Evolutionary conservation across 2,329 filamentous ascomycete genomes (phyloP).

Genomic region (Fusarium avenaceum): DNA sequence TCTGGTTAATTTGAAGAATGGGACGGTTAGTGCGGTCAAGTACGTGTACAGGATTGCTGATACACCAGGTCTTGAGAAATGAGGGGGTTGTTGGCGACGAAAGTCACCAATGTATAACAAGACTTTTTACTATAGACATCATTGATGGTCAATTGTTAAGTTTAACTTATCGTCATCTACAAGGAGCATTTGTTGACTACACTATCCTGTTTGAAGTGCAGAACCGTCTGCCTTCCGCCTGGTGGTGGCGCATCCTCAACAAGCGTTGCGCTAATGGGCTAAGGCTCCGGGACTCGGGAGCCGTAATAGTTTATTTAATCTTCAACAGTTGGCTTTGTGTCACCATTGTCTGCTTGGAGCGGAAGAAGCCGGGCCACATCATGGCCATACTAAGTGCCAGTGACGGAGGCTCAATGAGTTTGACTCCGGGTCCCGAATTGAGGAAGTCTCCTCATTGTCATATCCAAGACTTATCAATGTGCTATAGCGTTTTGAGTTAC

Average conservation of each 20-base stretch:
- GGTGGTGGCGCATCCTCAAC: no score
- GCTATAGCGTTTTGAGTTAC: rapidly evolving
- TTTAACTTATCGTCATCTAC: no score
- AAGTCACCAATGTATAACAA: no score
- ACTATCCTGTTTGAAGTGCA: no score
- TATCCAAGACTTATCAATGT: no score
- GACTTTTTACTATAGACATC: no score
- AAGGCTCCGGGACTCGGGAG: not conserved
- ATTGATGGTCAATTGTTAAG: no score
- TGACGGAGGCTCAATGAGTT: not conserved
- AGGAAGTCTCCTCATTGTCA: rapidly evolving
- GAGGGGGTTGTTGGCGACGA: not conserved
- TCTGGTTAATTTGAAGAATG: not conserved
- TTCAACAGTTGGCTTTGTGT: no score
- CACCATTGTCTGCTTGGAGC: not conserved
- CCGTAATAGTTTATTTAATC: not conserved
- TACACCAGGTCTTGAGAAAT: conserved; percentile 7
- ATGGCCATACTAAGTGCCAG: not conserved
- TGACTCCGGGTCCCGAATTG: conserved; percentile 4
- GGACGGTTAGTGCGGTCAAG: conserved; percentile 24
- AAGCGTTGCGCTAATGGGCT: not conserved
- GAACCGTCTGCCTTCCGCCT: no score
- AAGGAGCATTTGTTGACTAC: no score
- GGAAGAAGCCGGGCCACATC: not conserved
- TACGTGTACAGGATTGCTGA: conserved; percentile 29